Percentiles rank a stretch among this genome's conserved stretches.
Evolutionary conservation across 352 stramenopile genomes (phyloP).

Genomic region (Blastocystis hominis): DNA sequence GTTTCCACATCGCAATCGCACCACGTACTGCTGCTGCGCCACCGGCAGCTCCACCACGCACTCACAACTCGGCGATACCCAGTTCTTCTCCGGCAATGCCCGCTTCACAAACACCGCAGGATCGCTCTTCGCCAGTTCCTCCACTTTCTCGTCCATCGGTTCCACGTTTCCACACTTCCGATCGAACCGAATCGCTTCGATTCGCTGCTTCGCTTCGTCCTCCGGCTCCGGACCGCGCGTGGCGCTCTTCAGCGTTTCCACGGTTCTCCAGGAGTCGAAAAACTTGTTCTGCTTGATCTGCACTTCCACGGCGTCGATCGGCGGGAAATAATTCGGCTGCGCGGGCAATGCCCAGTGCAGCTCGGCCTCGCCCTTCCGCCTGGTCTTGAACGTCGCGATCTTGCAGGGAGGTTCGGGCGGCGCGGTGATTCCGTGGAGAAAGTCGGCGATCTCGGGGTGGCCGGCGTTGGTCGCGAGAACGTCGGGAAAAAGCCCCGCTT

Average conservation of each 20-base stretch:
- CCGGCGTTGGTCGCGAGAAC: not conserved
- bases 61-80: not conserved
- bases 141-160: not conserved
- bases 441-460: not conserved
- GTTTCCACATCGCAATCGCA: constrained; percentile 23
- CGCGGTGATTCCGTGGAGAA: not conserved
- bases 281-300: constrained; percentile 31
- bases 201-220: not conserved
- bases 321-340: not conserved
- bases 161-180: not conserved
- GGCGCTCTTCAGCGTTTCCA: not conserved
- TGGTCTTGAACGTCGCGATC: not conserved
- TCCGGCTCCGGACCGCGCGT: not conserved
- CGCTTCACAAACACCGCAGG: not conserved
- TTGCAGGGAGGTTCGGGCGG: not conserved
- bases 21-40: not conserved
- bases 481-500: not conserved
- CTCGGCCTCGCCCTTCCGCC: not conserved
- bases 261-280: constrained; percentile 20
- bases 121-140: not conserved
- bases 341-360: not conserved
- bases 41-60: not conserved
- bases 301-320: not conserved
- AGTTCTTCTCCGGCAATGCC: not conserved
- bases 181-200: too few relatives aligned